These are phyloP conservation scores for Colletotrichum plurivorum DNA, from an alignment of 2,329 filamentous ascomycete species.

Conservation along the genomic window DNA sequence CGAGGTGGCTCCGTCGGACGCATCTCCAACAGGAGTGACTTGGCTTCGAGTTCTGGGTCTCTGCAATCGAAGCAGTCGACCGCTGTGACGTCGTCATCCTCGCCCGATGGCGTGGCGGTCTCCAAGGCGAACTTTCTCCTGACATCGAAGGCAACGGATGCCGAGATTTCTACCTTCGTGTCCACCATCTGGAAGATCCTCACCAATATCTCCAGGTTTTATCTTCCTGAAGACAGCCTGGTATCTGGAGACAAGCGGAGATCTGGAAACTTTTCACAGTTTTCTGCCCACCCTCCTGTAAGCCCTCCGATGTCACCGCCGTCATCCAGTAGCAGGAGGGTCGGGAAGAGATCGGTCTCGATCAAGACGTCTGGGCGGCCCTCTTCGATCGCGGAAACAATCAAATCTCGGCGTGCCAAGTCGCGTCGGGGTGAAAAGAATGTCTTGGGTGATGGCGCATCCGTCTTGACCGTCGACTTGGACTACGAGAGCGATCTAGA, in stretches of 20 bases:
- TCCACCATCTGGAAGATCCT: slow-evolving; percentile 66
- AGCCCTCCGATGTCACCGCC: slow-evolving; percentile 36
- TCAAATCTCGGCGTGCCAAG: slow-evolving; percentile 50
- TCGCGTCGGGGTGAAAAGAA: slow-evolving; percentile 42
- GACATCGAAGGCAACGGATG: slow-evolving; percentile 66
- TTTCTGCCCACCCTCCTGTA: slow-evolving; percentile 43
- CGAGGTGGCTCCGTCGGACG: slow-evolving; percentile 51
- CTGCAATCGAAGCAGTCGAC: slow-evolving; percentile 24
- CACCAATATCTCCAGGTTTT: slow-evolving; percentile 60
- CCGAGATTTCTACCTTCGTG: slow-evolving; percentile 69
- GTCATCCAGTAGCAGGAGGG: slow-evolving; percentile 12
- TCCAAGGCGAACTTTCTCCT: slow-evolving; percentile 71
- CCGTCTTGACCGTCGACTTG: slow-evolving; percentile 53
- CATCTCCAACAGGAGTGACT: slow-evolving; percentile 38
- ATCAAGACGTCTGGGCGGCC: slow-evolving; percentile 43
- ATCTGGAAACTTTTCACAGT: slow-evolving; percentile 49
- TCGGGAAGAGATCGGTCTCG: slow-evolving; percentile 18
- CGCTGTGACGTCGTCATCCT: slow-evolving; percentile 6
- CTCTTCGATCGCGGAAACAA: slow-evolving; percentile 53
- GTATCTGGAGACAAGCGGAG: slow-evolving; percentile 3
- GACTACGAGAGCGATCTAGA: slow-evolving; percentile 59
- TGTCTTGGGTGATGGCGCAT: slow-evolving; percentile 45
- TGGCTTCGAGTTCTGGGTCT: slow-evolving; percentile 25
- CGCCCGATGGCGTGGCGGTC: slow-evolving; percentile 50
- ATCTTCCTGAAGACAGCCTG: slow-evolving; percentile 55